Evolutionary conservation across 345 rosid genomes (phyloP).

Genomic region (Citrus inodora): DNA sequence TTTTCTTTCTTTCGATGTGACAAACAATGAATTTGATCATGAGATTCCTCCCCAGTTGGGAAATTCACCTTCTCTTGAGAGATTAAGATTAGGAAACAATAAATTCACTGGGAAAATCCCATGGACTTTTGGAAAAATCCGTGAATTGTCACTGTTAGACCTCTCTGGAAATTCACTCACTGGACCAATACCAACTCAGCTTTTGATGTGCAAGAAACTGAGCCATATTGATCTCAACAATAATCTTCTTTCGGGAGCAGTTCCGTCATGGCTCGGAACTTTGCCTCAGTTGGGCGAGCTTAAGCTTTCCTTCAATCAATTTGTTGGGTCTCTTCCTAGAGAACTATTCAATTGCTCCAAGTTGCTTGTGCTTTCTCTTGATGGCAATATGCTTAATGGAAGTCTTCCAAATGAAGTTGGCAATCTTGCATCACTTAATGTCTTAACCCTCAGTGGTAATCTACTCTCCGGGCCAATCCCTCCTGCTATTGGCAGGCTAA

Average conservation of each 20-base stretch:
- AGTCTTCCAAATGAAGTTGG: slow-evolving; percentile 58
- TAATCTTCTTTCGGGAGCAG: slow-evolving; percentile 62
- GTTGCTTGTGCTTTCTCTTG: slow-evolving; percentile 67
- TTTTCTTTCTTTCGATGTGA: slow-evolving; percentile 81
- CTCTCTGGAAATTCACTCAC: slow-evolving; percentile 70
- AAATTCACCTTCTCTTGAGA: slow-evolving; percentile 70
- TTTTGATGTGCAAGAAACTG: slow-evolving; percentile 66
- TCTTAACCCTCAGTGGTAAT: slow-evolving; percentile 59
- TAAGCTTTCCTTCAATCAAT: slow-evolving; percentile 71
- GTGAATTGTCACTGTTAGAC: slow-evolving; percentile 58
- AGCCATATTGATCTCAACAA: slow-evolving; percentile 80
- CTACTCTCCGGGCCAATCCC: slow-evolving; percentile 70
- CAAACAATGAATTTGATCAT: slow-evolving; percentile 57
- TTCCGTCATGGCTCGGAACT: slow-evolving; percentile 81
- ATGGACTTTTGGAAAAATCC: slow-evolving; percentile 71
- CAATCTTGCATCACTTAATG: slow-evolving; percentile 54
- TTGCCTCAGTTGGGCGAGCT: slow-evolving; percentile 69
- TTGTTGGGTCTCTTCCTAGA: slow-evolving; percentile 57
- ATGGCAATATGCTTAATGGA: slow-evolving; percentile 60
- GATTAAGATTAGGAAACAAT: slow-evolving; percentile 80
- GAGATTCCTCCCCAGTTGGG: slow-evolving; percentile 73
- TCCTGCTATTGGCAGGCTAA: slow-evolving; percentile 56
- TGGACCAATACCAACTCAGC: slow-evolving; percentile 63
- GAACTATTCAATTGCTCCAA: slow-evolving; percentile 69
- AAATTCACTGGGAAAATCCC: slow-evolving; percentile 74